A percentile compares a stretch with the other conserved stretches of the same genome.
Conservation (phyloP, 2,329 filamentous ascomycete species). For the Talaromyces atroroseus region DNA sequence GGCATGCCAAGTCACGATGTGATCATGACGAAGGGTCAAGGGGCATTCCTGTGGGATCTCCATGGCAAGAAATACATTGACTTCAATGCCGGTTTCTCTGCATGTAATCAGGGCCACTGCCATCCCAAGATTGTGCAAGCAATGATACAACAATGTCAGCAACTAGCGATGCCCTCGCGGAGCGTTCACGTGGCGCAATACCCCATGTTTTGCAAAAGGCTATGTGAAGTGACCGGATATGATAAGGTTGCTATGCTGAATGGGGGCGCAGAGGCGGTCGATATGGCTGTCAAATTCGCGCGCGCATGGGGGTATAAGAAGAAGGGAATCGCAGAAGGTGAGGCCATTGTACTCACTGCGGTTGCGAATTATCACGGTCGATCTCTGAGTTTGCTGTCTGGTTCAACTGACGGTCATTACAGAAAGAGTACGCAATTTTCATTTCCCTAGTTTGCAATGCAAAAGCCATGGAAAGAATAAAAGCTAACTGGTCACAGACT, state of each 20-base stretch:
- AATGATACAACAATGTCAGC: background rate
- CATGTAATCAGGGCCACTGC: background rate
- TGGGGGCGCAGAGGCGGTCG: background rate
- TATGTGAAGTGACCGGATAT: background rate
- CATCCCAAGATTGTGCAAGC: background rate
- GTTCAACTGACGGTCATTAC: background rate
- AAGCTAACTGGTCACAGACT: background rate
- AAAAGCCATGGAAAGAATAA: background rate
- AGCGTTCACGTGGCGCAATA: background rate
- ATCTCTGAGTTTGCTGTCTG: background rate
- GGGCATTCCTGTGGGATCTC: background rate
- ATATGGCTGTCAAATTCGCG: background rate
- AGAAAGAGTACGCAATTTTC: background rate
- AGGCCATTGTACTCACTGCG: background rate
- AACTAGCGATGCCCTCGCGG: background rate
- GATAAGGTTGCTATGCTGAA: background rate
- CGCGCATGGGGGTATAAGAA: background rate
- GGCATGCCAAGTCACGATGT: background rate
- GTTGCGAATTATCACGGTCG: background rate
- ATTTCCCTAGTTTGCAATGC: background rate
- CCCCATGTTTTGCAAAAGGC: background rate
- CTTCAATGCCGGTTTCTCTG: background rate
- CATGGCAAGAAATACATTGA: background rate
- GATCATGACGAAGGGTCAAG: background rate
- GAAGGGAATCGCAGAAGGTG: background rate